Base-by-base conservation (phyloP, 192 early-diverging fungal species). In the Podila horticola region DNA sequence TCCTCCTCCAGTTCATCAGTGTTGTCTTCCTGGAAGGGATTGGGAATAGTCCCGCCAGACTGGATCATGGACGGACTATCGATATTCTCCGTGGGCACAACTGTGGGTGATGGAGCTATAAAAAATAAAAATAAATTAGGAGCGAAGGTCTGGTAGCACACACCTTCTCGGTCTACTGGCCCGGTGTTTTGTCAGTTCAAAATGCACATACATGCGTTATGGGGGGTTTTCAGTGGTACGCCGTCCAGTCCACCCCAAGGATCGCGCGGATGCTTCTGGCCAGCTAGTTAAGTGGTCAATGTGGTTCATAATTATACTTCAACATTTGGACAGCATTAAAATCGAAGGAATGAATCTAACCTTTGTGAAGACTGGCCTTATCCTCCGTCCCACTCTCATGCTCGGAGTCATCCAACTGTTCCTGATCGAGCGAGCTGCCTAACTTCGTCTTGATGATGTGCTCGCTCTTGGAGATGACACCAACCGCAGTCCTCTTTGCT, bases 181-280 rank as follows among this genome's bases (percentile, higher is more conserved):
- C 7, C 5, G n/a, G 34, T n/a, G 61, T 45, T 45, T 65, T 28
- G 48, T 65, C 64, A 38, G 30, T 29, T 38, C 24, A 65, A 65
- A 45, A 17, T 50, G 64, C 29, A 48, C 64, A 51, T 26, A 65
- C 45, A 62, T 30, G 38, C 13, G 48, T 71, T 62, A 52, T 30
- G 69, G 49, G 60, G 59, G 26, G 69, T 36, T 58, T 52, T 71
- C 2, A 19, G 52, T 57, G 33, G 26, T 62, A 33, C 19, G 50
- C 41, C 62, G 29, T 58, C 50, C 41, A 64, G 69, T 71, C 57
- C 69, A 28, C 28, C 61, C 62, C 29, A 63, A 31, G 69, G 49
- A 62, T 71, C 69, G 60, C 60, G 49, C 41, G 55, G 67, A 68
- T 68, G 31, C 55, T 59, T 68, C 67, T 68, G 67, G 33, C 24